Evolutionary conservation across 176 grass and related monocot genomes (phyloP).

Genomic region (Alopecurus myosuroides): DNA sequence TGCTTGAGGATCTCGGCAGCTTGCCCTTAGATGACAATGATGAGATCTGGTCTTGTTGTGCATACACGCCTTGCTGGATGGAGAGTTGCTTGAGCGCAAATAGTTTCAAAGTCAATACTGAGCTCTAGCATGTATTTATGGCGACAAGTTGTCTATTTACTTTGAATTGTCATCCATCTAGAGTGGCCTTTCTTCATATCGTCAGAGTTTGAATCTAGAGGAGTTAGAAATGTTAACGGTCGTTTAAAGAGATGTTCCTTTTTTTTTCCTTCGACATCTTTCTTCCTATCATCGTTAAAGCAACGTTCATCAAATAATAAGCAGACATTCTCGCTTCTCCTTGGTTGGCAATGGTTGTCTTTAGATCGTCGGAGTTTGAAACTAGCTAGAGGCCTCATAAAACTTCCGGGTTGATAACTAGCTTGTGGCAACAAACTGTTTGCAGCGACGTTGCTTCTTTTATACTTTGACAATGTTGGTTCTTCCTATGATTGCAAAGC

Average conservation of each 20-base stretch:
- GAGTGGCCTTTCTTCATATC: conserved; percentile 26
- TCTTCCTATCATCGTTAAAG: no score
- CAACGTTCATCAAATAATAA: no score
- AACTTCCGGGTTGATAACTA: conserved; percentile 37
- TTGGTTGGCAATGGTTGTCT: no score
- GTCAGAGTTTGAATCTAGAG: conserved; percentile 57
- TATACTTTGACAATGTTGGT: neutral
- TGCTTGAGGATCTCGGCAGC: neutral
- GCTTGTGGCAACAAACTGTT: neutral
- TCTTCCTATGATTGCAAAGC: neutral
- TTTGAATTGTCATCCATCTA: neutral
- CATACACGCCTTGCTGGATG: neutral
- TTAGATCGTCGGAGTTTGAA: conserved; percentile 65
- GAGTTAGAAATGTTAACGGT: conserved; percentile 46
- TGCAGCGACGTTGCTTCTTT: neutral
- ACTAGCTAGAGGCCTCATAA: conserved; percentile 63
- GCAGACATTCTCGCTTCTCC: no score
- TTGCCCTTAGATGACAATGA: neutral
- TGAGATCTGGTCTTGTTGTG: neutral
- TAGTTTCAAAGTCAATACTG: neutral
- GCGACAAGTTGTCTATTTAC: neutral
- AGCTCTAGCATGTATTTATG: neutral
- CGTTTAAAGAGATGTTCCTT: no score
- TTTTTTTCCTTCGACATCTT: no score
- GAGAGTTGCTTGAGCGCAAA: neutral